Evolutionary conservation across 768 basidiomycete species (phyloP).

Genomic region (Trametes coccinea): DNA sequence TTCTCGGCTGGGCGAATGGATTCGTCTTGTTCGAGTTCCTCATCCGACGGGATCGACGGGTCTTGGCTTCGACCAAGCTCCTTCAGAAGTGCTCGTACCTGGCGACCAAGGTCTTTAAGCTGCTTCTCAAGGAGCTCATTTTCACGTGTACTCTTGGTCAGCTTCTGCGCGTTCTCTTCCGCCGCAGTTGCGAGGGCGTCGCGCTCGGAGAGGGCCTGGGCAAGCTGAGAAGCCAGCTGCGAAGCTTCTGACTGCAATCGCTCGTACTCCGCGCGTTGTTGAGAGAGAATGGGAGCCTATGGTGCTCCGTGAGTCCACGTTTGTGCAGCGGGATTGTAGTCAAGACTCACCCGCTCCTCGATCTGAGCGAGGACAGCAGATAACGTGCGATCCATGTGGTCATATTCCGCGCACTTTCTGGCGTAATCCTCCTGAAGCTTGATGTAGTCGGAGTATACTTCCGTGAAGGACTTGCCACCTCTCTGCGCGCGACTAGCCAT

Average conservation of each 20-base stretch:
- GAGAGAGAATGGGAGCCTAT: slow-evolving; percentile 86
- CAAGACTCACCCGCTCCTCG: slow-evolving; percentile 73
- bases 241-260: slow-evolving; percentile 77
- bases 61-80: slow-evolving; percentile 83
- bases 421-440: slow-evolving; percentile 80
- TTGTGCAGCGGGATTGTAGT: neutral
- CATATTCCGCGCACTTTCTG: slow-evolving; percentile 78
- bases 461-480: slow-evolving; percentile 87
- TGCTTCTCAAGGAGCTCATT: slow-evolving; percentile 72
- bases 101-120: slow-evolving; percentile 79
- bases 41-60: slow-evolving; percentile 74
- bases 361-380: slow-evolving; percentile 84
- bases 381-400: slow-evolving; percentile 81
- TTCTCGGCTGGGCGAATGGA: slow-evolving; percentile 49
- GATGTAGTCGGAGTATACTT: slow-evolving; percentile 91
- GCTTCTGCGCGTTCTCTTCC: slow-evolving; percentile 63
- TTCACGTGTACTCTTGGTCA: slow-evolving; percentile 57
- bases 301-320: slow-evolving; percentile 1
- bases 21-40: slow-evolving; percentile 50
- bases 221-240: slow-evolving; percentile 78
- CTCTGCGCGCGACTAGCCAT: slow-evolving; percentile 82
- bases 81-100: slow-evolving; percentile 77
- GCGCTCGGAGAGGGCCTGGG: slow-evolving; percentile 72
- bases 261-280: slow-evolving; percentile 89
- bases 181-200: slow-evolving; percentile 60